Evolutionary conservation across 129 eudicot genomes (phyloP), one percentile per base, ranked within the genome.

Genomic region (Rutidosis leptorrhynchoides): DNA sequence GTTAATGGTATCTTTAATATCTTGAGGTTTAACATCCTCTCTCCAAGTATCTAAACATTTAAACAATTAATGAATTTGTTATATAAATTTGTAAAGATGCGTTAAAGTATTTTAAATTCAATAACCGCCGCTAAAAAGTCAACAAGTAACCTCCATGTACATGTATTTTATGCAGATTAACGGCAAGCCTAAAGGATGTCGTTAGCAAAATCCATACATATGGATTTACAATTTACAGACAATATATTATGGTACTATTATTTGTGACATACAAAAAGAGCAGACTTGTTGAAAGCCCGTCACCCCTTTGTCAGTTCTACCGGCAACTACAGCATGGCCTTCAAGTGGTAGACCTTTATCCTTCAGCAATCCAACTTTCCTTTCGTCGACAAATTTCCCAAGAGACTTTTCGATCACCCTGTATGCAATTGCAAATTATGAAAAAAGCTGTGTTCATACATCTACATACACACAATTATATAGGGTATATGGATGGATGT

Each of bases 231-330:
- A 2, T 43, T 43, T 43, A 15, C n/a, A 14, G 5, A 16, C 7
- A 15, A 14, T 12, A 46, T 16, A 15, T 3, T 48, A 48, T n/a
- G 1, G 52, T 45, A 45, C 14, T 15, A 45, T 45, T 15, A 45
- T 12, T 71, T 52, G 75, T 61, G 46, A 81, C 96, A 65, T 86
- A 93, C 98, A 86, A 82, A 93, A 93, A 69, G 99, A 84, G 70
- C 95, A 89, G 78, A 89, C 96, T 93, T 93, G 99, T 69, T 78
- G 75, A 73, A 82, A 79, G 40, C 92, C 96, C 12, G 99, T 70
- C 67, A 93, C 99, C 75, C 99, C 96, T 79, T 93, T 93, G 79
- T 93, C 99, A 33, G 99, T 89, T 52, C 96, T 89, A 52, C 96
- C 99, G 74, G 99, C 95, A 70, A 94, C 99, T 55, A 71, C 62